Conservation (phyloP, 2,329 filamentous ascomycete genomes). For the Botrytis deweyae region DNA sequence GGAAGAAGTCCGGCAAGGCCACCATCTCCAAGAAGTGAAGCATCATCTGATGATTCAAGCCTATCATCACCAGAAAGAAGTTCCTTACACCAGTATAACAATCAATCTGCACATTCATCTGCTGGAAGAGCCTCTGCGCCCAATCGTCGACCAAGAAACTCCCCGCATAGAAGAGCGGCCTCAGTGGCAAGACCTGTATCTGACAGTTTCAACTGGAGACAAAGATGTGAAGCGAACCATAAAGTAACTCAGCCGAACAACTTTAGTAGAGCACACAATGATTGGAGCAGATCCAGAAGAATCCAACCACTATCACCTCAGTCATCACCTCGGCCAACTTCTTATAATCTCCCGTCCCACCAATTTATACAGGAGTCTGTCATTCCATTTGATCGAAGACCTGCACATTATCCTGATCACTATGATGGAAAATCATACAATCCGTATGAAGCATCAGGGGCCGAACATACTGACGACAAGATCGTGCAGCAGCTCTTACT, state of each 20-base stretch:
- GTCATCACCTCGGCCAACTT: not conserved
- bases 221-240: not conserved
- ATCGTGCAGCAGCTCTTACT: slow-evolving; percentile 15
- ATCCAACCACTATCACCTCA: not conserved
- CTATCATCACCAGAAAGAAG: not conserved
- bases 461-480: not conserved
- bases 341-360: not conserved
- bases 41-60: not conserved
- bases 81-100: not conserved
- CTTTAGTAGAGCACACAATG: not conserved
- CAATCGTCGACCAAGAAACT: not conserved
- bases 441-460: not conserved
- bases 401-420: not conserved
- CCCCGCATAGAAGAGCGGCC: not conserved
- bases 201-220: no score
- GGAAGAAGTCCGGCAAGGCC: not conserved
- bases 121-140: no score
- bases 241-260: not conserved
- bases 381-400: not conserved
- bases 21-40: not conserved
- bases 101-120: no score
- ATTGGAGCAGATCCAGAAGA: not conserved
- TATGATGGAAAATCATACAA: not conserved
- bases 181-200: not conserved
- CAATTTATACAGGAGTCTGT: not conserved